Base-by-base conservation (phyloP, 2,329 filamentous ascomycete genomes). In the Orbilia blumenaviensis region DNA sequence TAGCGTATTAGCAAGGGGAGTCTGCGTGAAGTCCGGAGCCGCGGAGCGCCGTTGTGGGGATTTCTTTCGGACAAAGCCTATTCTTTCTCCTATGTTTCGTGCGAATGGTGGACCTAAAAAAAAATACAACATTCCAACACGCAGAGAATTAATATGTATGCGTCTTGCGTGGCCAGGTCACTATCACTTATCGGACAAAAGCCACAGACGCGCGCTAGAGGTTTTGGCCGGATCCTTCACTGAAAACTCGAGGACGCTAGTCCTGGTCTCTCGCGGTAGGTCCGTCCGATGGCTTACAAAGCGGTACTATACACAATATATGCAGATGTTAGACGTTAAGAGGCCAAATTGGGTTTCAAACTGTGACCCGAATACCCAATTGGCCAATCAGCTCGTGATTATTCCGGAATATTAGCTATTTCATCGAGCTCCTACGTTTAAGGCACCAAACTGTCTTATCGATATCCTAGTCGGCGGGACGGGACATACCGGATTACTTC, bases 1-100 rank as follows among this genome's bases (percentile, higher is more conserved):
- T n/a, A n/a, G n/a, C n/a, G n/a, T n/a, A n/a, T n/a, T n/a, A n/a
- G n/a, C 4, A 32, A 32, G 14, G 25, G 32, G 32, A 56, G 50
- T 36, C 21, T 44, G 41, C 2, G 14, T 21, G 42, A 54, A 41
- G 61, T 27, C 32, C 52, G 52, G 52, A 34, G 27, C 29, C 48
- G 34, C 61, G 61, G 61, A 66, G 62, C 46, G 46, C 62, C 32
- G 46, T 44, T 54, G 62, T 66, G 46, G 62, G 62, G 62, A 66
- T 38, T 21, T 34, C 5, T 12, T 12, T 50, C 61, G 61, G 61
- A 8, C 29, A 64, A 64, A 50, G 61, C 46, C 62, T 54, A 66
- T 54, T 41, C 8, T 23, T 36, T 25, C 23, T 10, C n/a, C 12
- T 23, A 5, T 10, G 21, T 9, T 46, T 18, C n/a, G 4, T 42